phyloP scores from a whole-genome alignment of 148 eudicot genomes.

The Amaranthus cruentus region DNA sequence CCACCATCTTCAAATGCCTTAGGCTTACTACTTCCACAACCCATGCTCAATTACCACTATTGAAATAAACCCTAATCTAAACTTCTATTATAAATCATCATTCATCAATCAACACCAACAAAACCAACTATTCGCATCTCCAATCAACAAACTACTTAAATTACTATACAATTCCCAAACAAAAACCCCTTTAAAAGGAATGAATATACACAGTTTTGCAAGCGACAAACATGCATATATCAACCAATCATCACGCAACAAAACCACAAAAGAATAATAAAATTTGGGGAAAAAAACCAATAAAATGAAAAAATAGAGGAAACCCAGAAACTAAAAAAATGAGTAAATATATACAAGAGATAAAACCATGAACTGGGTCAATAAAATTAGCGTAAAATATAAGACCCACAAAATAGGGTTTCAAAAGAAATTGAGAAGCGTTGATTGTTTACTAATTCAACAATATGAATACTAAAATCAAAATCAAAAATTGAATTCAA shows the following conservation, averaged over 20 bases:
- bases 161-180: background rate
- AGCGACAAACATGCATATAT: background rate
- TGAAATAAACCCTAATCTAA: constrained; percentile 16
- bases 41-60: constrained; percentile 40
- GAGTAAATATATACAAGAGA: constrained; percentile 7
- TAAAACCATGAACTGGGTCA: constrained; percentile 6
- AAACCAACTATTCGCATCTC: constrained; percentile 8
- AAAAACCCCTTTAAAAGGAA: background rate
- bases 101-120: background rate
- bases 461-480: background rate
- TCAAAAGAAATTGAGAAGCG: background rate
- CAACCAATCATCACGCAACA: background rate
- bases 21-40: constrained; percentile 60
- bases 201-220: background rate
- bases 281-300: background rate
- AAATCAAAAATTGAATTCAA: background rate
- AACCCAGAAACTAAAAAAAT: constrained; percentile 4
- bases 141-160: constrained; percentile 5
- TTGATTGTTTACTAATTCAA: constrained; percentile 8
- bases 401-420: constrained; percentile 18
- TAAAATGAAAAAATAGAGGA: background rate
- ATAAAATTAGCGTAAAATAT: background rate
- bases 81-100: background rate
- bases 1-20: constrained; percentile 34
- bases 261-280: background rate